Evolutionary conservation across 1,284 basidiomycete species (phyloP).

Genomic region (Hypsizygus ulmarius): DNA sequence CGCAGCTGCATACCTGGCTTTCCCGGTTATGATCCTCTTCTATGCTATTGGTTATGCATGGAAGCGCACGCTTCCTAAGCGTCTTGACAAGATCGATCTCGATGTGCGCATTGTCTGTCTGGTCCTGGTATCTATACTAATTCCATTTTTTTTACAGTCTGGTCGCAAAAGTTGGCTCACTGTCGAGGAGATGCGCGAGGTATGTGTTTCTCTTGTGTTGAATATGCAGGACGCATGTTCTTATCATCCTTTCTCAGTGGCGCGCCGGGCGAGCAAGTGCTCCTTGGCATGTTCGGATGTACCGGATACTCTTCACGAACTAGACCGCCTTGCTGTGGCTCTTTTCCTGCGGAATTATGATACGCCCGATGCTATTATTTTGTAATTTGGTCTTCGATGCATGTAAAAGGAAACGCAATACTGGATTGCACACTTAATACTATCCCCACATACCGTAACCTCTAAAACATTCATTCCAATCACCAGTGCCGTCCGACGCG

Average conservation of each 20-base stretch:
- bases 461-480: too few relatives aligned
- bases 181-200: conserved; percentile 39
- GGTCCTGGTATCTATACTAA: neutral
- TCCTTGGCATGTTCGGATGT: conserved; percentile 34
- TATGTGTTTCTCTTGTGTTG: conserved; percentile 18
- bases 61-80: conserved; percentile 37
- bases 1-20: conserved; percentile 36
- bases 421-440: neutral
- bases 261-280: conserved; percentile 36
- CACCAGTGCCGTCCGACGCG: too few relatives aligned
- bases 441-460: neutral
- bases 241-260: conserved; percentile 22
- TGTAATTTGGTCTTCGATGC: conserved; percentile 2
- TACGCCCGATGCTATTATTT: conserved; percentile 7
- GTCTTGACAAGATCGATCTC: conserved; percentile 38
- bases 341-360: conserved; percentile 1
- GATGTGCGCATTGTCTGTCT: conserved; percentile 26
- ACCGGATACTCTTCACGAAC: conserved; percentile 33
- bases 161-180: conserved; percentile 44
- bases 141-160: conserved; percentile 23
- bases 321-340: conserved; percentile 8
- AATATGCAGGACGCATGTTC: too few relatives aligned
- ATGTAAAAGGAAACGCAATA: too few relatives aligned
- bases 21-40: conserved; percentile 38
- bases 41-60: conserved; percentile 36